Percentiles rank a stretch among this genome's conserved stretches.
Conservation (phyloP, 176 grass and related monocot genomes). For the Carex cristatella region DNA sequence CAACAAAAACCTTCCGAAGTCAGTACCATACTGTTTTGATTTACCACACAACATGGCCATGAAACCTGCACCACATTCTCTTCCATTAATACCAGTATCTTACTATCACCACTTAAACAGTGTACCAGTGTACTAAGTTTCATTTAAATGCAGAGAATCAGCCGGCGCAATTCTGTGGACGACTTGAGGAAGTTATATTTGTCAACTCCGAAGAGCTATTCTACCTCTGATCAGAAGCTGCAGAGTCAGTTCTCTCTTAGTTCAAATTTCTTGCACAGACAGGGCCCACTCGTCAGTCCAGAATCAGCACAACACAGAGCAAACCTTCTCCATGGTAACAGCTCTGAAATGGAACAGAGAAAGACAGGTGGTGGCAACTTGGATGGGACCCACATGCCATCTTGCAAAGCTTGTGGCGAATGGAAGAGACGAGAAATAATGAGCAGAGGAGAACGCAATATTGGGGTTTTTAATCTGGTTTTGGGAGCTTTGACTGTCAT, state of each 20-base stretch:
- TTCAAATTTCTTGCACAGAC: constrained; percentile 13
- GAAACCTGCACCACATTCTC: not conserved
- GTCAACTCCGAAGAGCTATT: constrained; percentile 26
- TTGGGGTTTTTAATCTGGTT: not conserved
- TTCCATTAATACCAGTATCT: not conserved
- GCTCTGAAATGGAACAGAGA: constrained; percentile 26
- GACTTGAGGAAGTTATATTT: not conserved
- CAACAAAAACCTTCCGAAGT: not conserved
- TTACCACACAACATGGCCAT: not conserved
- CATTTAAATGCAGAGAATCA: not conserved
- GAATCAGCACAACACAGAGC: constrained; percentile 2
- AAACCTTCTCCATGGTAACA: not conserved
- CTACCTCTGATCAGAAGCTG: constrained; percentile 14
- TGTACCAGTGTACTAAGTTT: not conserved
- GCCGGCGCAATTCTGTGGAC: not conserved
- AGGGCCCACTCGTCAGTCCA: not conserved
- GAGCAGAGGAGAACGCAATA: constrained; percentile 10
- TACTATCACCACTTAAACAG: not conserved
- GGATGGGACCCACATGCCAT: constrained; percentile 7
- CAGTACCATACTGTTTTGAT: not conserved
- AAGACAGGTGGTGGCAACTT: constrained; percentile 5
- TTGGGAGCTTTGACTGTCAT: constrained; percentile 17
- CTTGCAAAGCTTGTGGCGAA: constrained; percentile 26
- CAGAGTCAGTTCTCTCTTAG: constrained; percentile 26
- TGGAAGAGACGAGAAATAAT: constrained; percentile 23